These are phyloP conservation scores for Xylaria sp. DNA, from an alignment of 495 filamentous ascomycete genomes.

Conservation along the genomic window DNA sequence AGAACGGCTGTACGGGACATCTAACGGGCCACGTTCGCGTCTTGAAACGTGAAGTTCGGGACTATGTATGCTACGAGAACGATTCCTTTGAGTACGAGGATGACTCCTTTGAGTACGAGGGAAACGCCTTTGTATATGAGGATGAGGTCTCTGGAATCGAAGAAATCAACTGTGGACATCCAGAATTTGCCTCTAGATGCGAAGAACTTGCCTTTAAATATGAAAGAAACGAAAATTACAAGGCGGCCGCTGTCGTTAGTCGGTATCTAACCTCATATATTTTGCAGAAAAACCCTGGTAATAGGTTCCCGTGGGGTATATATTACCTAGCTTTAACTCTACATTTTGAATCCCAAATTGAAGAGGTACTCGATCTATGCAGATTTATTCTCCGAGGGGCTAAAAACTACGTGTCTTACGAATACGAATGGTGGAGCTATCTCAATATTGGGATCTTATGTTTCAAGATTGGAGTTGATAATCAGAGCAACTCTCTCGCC, in stretches of 20 bases:
- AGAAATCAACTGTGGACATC: background rate
- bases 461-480: background rate
- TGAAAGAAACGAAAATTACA: background rate
- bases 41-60: background rate
- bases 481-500: background rate
- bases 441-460: background rate
- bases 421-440: background rate
- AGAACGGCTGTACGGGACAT: background rate
- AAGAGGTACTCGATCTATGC: background rate
- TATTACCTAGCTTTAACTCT: background rate
- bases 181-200: background rate
- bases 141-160: too few relatives aligned
- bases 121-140: too few relatives aligned
- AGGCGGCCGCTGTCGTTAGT: background rate
- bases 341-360: background rate
- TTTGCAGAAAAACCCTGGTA: background rate
- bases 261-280: background rate
- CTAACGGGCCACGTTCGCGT: background rate
- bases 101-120: too few relatives aligned
- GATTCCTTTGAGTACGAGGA: too few relatives aligned
- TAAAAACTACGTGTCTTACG: background rate
- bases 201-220: background rate
- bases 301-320: background rate
- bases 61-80: too few relatives aligned
- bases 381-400: background rate